Evolutionary conservation across 2,329 filamentous ascomycete genomes (phyloP).

Genomic region (Pseudocercospora crystallina): DNA sequence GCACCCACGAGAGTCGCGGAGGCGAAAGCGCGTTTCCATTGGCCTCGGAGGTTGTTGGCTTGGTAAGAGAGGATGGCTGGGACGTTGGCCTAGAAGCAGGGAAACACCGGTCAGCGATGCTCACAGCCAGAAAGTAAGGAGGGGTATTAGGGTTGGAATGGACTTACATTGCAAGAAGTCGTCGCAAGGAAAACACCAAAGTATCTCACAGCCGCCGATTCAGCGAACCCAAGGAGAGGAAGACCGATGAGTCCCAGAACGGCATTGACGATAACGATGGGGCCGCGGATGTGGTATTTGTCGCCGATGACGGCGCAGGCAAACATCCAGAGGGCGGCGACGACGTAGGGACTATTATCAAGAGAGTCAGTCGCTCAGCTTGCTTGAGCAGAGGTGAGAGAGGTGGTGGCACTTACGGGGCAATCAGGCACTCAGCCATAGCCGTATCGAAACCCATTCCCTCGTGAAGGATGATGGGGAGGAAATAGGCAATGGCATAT

Average conservation of each 20-base stretch:
- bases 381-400: background rate
- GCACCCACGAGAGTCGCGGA: constrained; percentile 74
- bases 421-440: constrained; percentile 34
- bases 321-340: constrained; percentile 39
- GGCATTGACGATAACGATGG: constrained; percentile 37
- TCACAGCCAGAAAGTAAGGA: too few species aligned
- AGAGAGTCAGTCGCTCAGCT: constrained; percentile 1
- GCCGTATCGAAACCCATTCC: constrained; percentile 36
- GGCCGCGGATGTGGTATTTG: constrained; percentile 36
- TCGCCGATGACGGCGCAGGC: constrained; percentile 32
- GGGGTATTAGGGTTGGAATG: too few species aligned
- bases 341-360: constrained; percentile 29
- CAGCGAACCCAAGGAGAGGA: constrained; percentile 34
- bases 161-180: constrained; percentile 32
- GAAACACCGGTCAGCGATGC: too few species aligned
- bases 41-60: constrained; percentile 82
- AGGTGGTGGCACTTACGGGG: constrained; percentile 25
- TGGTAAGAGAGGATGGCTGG: constrained; percentile 76
- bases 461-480: constrained; percentile 39
- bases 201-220: constrained; percentile 32
- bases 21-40: constrained; percentile 83
- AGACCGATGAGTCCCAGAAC: constrained; percentile 35
- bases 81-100: too few species aligned
- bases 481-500: constrained; percentile 39
- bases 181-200: constrained; percentile 40